Percentiles rank a stretch among this genome's conserved stretches.
Evolutionary conservation across 805 yeast genomes (phyloP).

Genomic region (Pichia exigua): DNA sequence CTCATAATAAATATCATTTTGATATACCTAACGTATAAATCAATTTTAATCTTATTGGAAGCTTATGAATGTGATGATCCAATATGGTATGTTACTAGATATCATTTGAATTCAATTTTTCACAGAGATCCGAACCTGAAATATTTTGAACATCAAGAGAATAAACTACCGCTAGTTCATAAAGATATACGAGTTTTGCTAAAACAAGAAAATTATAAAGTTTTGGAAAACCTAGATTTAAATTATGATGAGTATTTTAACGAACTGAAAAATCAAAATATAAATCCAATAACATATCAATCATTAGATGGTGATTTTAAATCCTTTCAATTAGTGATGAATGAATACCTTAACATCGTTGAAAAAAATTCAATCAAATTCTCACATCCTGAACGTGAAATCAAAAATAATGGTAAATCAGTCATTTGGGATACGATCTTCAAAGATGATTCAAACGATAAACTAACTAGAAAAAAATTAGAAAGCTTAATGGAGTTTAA

Average conservation of each 20-base stretch:
- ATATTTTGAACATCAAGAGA: not conserved
- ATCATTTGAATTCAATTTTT: not conserved
- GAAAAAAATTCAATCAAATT: slow-evolving; percentile 6
- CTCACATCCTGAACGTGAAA: slow-evolving; percentile 16
- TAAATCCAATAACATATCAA: not conserved
- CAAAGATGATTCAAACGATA: slow-evolving; percentile 14
- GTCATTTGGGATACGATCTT: slow-evolving; percentile 17
- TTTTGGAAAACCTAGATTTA: slow-evolving; percentile 4
- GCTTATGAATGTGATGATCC: not conserved
- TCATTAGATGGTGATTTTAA: not conserved
- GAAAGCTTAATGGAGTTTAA: slow-evolving; percentile 21
- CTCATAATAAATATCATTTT: not conserved
- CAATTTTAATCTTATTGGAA: not conserved
- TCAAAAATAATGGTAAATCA: slow-evolving; percentile 16
- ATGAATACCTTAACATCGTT: slow-evolving; percentile 9
- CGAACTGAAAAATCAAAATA: not conserved
- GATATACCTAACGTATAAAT: not conserved
- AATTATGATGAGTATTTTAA: slow-evolving; percentile 5
- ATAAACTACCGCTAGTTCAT: not conserved
- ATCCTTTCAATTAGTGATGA: slow-evolving; percentile 9
- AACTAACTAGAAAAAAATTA: slow-evolving; percentile 6
- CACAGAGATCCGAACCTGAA: not conserved
- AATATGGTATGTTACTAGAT: slow-evolving; percentile 10
- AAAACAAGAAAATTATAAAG: slow-evolving; percentile 10
- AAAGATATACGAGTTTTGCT: slow-evolving; percentile 8